Conservation (phyloP, 805 yeast species). For the Pichia gijzeniarum region DNA sequence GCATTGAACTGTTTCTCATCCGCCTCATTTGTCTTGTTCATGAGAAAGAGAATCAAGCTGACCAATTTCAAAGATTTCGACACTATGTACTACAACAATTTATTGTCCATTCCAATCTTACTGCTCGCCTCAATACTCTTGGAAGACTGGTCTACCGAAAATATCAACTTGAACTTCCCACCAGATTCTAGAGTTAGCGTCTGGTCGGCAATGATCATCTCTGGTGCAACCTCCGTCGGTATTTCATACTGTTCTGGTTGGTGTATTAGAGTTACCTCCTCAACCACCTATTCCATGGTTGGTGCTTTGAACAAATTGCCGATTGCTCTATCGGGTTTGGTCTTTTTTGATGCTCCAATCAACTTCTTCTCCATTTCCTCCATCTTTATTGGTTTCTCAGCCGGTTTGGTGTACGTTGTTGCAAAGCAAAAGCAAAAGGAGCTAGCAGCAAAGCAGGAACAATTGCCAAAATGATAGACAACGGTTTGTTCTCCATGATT, state of each 20-base stretch:
- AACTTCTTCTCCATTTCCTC: slow-evolving; percentile 87
- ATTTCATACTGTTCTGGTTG: slow-evolving; percentile 98
- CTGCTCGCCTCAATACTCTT: slow-evolving; percentile 64
- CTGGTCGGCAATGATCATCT: slow-evolving; percentile 76
- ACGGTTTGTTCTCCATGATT: too few species aligned
- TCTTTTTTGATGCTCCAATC: slow-evolving; percentile 92
- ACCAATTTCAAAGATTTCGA: slow-evolving; percentile 95
- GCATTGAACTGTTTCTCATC: slow-evolving; percentile 87
- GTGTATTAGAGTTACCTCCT: slow-evolving; percentile 99
- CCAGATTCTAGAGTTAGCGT: slow-evolving; percentile 59
- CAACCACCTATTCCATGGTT: slow-evolving; percentile 98
- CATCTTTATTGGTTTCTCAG: slow-evolving; percentile 86
- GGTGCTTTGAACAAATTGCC: slow-evolving; percentile 98
- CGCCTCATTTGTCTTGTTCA: slow-evolving; percentile 85
- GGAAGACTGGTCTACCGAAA: slow-evolving; percentile 90
- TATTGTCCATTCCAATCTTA: slow-evolving; percentile 86
- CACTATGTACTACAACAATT: slow-evolving; percentile 97
- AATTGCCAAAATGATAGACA: slow-evolving; percentile 28
- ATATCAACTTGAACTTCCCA: slow-evolving; percentile 75
- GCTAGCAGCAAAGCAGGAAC: slow-evolving; percentile 22
- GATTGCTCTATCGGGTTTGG: slow-evolving; percentile 88
- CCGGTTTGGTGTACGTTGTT: slow-evolving; percentile 93
- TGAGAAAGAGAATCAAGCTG: slow-evolving; percentile 97
- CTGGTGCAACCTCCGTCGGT: slow-evolving; percentile 93
- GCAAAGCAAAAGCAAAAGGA: slow-evolving; percentile 88